A percentile compares a stretch with the other conserved stretches of the same genome.
These are phyloP conservation scores for Lepiota venenata DNA, from an alignment of 768 basidiomycete genomes.

Conservation along the genomic window DNA sequence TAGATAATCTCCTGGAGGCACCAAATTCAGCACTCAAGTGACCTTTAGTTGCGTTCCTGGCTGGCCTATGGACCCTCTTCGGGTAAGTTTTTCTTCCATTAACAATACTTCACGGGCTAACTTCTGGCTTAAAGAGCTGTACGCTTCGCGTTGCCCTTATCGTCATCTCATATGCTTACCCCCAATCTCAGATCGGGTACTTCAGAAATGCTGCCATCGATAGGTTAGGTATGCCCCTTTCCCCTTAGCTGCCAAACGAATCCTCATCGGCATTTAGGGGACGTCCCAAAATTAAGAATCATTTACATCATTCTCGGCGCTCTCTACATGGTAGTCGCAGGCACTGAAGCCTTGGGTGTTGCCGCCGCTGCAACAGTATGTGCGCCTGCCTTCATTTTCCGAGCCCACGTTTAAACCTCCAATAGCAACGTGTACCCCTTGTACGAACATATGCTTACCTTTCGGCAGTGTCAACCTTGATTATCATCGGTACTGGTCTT, in stretches of 20 bases:
- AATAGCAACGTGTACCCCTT: slow-evolving; percentile 51
- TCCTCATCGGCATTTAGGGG: slow-evolving; percentile 24
- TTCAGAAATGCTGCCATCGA: slow-evolving; percentile 53
- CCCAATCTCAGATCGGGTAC: slow-evolving; percentile 47
- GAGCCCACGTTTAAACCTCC: not conserved
- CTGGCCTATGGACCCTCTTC: slow-evolving; percentile 57
- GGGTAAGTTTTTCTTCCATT: slow-evolving; percentile 42
- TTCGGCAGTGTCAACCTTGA: slow-evolving; percentile 41
- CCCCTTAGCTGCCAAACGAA: not conserved
- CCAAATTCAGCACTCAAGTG: not conserved
- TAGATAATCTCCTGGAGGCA: not conserved
- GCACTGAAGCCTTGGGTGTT: slow-evolving; percentile 57
- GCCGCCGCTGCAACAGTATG: slow-evolving; percentile 48
- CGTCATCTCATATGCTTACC: not conserved
- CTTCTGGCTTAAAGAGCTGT: slow-evolving; percentile 25
- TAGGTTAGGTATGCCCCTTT: slow-evolving; percentile 38
- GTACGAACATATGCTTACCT: slow-evolving; percentile 56
- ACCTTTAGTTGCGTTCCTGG: slow-evolving; percentile 37
- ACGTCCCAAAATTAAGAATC: slow-evolving; percentile 41
- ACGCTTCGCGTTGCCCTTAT: slow-evolving; percentile 16
- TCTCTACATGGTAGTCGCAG: slow-evolving; percentile 47
- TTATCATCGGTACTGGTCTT: slow-evolving; percentile 50
- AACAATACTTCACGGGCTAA: not conserved
- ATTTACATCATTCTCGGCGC: slow-evolving; percentile 60
- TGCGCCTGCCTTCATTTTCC: slow-evolving; percentile 9